Base-by-base conservation (phyloP, 192 early-diverging fungal genomes). In the Rhizoclosmatium globosum region DNA sequence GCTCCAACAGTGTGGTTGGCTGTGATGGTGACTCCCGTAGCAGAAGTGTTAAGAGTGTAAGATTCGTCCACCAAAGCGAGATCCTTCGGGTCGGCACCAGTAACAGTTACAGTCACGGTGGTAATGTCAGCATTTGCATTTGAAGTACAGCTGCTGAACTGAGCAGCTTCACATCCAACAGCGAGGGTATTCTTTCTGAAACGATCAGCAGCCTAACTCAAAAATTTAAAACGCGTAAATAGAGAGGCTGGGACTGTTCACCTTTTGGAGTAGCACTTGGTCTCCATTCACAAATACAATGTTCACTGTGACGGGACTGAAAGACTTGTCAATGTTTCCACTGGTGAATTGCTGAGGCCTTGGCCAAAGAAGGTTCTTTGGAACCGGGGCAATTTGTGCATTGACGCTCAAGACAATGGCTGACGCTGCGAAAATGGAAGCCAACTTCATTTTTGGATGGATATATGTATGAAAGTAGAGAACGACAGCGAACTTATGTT, bases 1-100 rank as follows among this genome's bases (percentile, higher is more conserved):
- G 93, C 94, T 31, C 94, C 94, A 50, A 87, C 90, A 57, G 89
- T 81, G 2, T 90, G 90, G 41, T 83, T 80, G 13, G 94, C 87
- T 21, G 79, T 83, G 66, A 94, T 85, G 7, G 53, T 60, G 11
- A 67, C 65, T 7, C 71, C 68, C 2, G 45, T 64, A 7, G 19
- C 64, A 17, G 39, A 7, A 17, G 57, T 53, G 4, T 17, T 59
- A 38, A 80, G 66, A 41, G 79, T 60, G 57, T 80, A 80, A 42
- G 48, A 50, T 42, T 80, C 77, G 44, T 76, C 64, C 9, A 64
- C 74, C 19, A n/a, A 39, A 62, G 72, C 72, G 43, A 74, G 58
- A 78, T 93, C 92, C 4, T 23, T 46, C 3, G 67, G 59, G 39
- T 71, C 71, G 31, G 45, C 53, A 6, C 77, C 77, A 56, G 67